Percentiles rank a stretch among this genome's conserved stretches.
phyloP scores from a whole-genome alignment of 2,329 filamentous ascomycete species.

The Aspergillus carbonarius region DNA sequence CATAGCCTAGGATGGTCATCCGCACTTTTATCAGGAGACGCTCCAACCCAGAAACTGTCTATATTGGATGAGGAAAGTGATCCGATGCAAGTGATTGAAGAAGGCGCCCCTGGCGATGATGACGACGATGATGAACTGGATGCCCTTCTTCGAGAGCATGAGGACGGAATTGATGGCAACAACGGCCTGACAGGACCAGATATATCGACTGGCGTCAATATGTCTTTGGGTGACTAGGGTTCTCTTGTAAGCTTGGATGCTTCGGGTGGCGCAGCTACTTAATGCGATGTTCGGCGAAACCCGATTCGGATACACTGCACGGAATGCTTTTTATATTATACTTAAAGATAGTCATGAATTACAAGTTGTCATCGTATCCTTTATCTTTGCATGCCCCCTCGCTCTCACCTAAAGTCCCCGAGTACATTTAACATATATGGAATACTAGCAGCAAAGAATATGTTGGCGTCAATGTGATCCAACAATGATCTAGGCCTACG shows the following conservation, averaged over 20 bases:
- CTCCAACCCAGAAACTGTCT: not conserved
- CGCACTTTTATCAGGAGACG: not conserved
- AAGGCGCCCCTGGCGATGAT: conserved; percentile 8
- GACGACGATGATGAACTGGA: conserved; percentile 52
- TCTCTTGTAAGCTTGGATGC: not conserved
- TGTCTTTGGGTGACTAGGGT: not conserved
- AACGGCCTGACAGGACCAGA: not conserved
- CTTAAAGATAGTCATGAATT: not conserved
- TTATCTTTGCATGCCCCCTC: not conserved
- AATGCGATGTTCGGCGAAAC: not conserved
- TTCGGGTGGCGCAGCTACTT: not conserved
- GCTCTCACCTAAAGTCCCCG: not conserved
- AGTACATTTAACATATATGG: no score
- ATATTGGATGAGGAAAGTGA: conserved; percentile 1
- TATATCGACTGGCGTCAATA: not conserved
- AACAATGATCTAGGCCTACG: not conserved
- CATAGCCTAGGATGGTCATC: not conserved
- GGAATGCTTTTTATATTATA: not conserved
- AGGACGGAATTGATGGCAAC: conserved; percentile 12
- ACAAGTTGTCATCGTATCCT: not conserved
- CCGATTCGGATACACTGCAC: not conserved
- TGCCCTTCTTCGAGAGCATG: conserved; percentile 53
- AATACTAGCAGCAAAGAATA: not conserved
- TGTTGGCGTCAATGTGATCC: not conserved
- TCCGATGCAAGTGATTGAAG: not conserved